Base-by-base conservation (phyloP, 805 yeast species). In the Spathaspora passalidarum region DNA sequence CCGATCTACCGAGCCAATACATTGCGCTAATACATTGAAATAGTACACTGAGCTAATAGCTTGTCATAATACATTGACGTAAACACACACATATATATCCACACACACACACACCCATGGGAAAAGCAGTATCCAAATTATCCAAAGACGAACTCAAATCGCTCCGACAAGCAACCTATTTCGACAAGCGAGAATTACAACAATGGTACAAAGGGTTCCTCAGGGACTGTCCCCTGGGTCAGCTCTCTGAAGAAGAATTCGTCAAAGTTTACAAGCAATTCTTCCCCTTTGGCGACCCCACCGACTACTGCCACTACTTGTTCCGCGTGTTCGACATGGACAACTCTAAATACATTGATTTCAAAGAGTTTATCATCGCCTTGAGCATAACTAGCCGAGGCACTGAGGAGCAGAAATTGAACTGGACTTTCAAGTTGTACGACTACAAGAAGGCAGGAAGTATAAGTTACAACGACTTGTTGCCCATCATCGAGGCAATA, bases 191-290 rank as follows among this genome's bases (percentile, higher is more conserved):
- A 52, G 99, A 94, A 62, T 78, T 94, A 38, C 98, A 94, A 65
- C 99, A 92, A 61, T 94, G 99, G 99, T 92, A 92, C 62, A 92
- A 92, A 62, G 98, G 98, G 2, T 94, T 94, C 57, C 72, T 86
- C 36, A 78, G 97, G 60, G 99, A 94, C 63, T 92, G 97, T 62
- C 97, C 97, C 1, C 75, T 81, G 26, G 98, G 98, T 1, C 91
- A 85, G 61, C 73, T 94, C 21, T 81, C 90, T 2, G 86, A 84
- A 57, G 88, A 85, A 40, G 98, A 94, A 60, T 89, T 94, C 63
- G 82, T 86, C 54, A 88, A 88, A 64, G 91, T 94, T 16, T 95
- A 91, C 70, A 88, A 88, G 62, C 98, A 94, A 60, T 94, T 92
- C 65, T 94, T 94, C 74, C 99, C 99, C 16, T 94, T 94, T 72